Evolutionary conservation across 495 filamentous ascomycete species (phyloP), one percentile per base, ranked within the genome.

Genomic region (Penicillium antarcticum): DNA sequence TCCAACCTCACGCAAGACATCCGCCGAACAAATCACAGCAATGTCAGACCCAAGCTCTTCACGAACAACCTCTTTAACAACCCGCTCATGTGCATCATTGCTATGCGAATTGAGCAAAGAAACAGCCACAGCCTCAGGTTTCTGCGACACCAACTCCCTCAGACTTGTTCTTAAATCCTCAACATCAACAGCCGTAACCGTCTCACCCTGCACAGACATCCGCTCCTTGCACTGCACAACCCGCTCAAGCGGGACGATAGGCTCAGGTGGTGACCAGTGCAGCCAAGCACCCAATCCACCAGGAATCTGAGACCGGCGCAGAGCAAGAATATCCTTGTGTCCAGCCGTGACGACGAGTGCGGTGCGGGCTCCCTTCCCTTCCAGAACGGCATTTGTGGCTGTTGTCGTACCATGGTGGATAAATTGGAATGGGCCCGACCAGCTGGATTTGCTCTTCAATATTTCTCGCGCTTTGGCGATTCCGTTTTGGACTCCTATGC

Each of bases 101-200:
- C 63, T 68, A 52, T 78, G 74, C 0, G 77, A 78, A 38, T 80
- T 79, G 10, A 80, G 58, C 4, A 80, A 54, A 6, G 73, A 77
- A 42, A 80, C 66, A 1, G 72, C 71, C 24, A 80, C 65, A 8
- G 73, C 73, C 38, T 78, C 71, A 0, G 75, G 74, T 31, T 66
- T 58, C 47, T 71, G 55, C n/a, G 59, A 52, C 1, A 39, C 46
- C 48, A 73, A 37, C n/a, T 50, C 56, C 17, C 46, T 42, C 44
- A 80, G 43, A 8, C 66, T 54, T 8, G 57, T 32, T 10, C 67
- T 53, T 17, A 80, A 54, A 29, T 55, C 53, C 12, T 71, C 67
- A 8, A 67, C 56, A 43, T 78, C 72, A 4, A 80, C 73, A 0
- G 49, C 34, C 2, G 52, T 65, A 11, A 80, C 69, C 5, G 64